phyloP scores from a whole-genome alignment of 2,329 filamentous ascomycete genomes.

The Claviceps sp. region DNA sequence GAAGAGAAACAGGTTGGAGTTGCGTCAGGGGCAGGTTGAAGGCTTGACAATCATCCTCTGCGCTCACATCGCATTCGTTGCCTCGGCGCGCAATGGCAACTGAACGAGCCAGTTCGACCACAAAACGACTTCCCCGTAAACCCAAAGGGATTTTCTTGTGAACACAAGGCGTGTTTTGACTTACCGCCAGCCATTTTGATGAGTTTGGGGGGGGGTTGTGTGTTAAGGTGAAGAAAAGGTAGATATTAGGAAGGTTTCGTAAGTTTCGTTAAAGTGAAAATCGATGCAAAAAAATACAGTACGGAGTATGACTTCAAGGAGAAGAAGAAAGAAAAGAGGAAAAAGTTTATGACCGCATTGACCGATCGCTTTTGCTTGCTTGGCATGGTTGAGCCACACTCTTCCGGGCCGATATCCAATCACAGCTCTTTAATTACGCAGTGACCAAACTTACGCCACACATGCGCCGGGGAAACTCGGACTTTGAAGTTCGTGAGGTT shows the following conservation, averaged over 20 bases:
- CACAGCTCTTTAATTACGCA: constrained; percentile 20
- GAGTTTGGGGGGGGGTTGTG: constrained; percentile 2
- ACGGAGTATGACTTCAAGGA: constrained; percentile 8
- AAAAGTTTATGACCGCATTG: constrained; percentile 30
- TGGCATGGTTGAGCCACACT: constrained; percentile 17
- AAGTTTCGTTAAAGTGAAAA: constrained; percentile 5
- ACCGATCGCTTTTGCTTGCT: constrained; percentile 7
- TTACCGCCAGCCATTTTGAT: constrained; percentile 34
- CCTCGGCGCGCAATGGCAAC: constrained; percentile 12
- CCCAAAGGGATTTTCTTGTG: neutral
- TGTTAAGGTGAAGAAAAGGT: neutral
- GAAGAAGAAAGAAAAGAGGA: constrained; percentile 13
- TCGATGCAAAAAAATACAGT: constrained; percentile 7
- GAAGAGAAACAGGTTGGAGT: neutral
- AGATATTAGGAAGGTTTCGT: constrained; percentile 6
- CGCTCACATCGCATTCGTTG: constrained; percentile 1
- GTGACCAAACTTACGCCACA: constrained; percentile 7
- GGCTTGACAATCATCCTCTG: neutral
- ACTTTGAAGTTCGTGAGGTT: neutral
- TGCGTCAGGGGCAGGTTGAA: neutral
- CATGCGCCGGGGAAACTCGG: constrained; percentile 23
- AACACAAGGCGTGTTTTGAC: constrained; percentile 10
- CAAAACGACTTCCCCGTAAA: neutral
- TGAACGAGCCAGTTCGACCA: neutral
- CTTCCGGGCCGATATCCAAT: constrained; percentile 25